Base-by-base conservation (phyloP, 345 rosid genomes). In the Odontarrhena argentea region DNA sequence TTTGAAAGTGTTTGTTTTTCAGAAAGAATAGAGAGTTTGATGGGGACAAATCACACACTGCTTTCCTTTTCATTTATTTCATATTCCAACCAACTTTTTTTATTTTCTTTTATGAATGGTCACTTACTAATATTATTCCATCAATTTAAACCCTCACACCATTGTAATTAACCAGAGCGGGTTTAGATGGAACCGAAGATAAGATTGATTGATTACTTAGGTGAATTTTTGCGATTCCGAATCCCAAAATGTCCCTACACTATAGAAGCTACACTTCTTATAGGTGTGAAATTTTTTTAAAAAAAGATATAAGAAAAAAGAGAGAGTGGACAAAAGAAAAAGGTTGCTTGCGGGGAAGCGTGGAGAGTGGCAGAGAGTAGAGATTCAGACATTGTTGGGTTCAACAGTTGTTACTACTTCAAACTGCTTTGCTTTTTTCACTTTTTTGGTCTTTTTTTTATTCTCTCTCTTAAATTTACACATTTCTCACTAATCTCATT, bases 281-380 rank as follows among this genome's bases (percentile, higher is more conserved):
- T 53, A 50, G 71, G 76, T 73, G 62, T 73, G 22, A 18, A 63
- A 63, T 22, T 2, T 47, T 14, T 22, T 2, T n/a, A n/a, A 2
- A 32, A 9, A 15, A 1, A 46, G 30, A 38, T 8, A 28, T 24
- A 53, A 35, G 18, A 26, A 18, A 26, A 25, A 0, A 38, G 10
- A 58, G 34, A 60, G 38, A 41, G 66, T 36, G 35, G 3, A 72
- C 84, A 83, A 80, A 83, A 74, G 67, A 78, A 80, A 83, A 74
- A 77, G 76, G 68, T 78, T 77, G 76, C 82, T 84, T 80, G 79
- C 80, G 83, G 85, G 84, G 79, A 85, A 80, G 86, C 87, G 85
- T 81, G 86, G 86, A 48, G 73, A 38, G 50, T 74, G 81, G 85
- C 80, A 78, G 78, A 71, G 66, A 71, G 55, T 64, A 55, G 55